Conservation (phyloP, 805 yeast genomes). For the Zygoascus bituminiphila region DNA sequence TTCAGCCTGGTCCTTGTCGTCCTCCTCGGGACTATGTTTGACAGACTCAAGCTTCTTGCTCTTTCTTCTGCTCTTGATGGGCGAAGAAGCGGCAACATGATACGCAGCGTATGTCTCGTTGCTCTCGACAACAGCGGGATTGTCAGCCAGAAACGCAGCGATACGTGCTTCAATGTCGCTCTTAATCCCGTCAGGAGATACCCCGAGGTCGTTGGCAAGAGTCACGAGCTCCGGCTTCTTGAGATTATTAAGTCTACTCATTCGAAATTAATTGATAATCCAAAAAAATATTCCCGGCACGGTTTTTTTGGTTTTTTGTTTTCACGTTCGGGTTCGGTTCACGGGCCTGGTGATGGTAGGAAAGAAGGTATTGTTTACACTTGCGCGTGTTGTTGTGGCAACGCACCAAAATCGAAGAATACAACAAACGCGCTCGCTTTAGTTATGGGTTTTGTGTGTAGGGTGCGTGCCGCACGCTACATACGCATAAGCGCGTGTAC, state of each 20-base stretch:
- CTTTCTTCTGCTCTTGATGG: constrained; percentile 10
- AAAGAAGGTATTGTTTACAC: background rate
- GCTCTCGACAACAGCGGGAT: constrained; percentile 11
- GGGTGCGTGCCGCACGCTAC: too few species aligned
- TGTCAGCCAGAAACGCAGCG: constrained; percentile 13
- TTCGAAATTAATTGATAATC: constrained; percentile 3
- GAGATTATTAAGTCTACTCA: constrained; percentile 29
- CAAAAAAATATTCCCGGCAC: too few species aligned
- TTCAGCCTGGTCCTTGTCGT: background rate
- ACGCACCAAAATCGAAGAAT: too few species aligned
- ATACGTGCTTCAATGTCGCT: constrained; percentile 26
- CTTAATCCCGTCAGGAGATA: constrained; percentile 26
- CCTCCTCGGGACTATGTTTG: constrained; percentile 17
- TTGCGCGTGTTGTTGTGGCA: background rate
- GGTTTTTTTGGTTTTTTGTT: too few species aligned
- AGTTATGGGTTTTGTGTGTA: too few species aligned
- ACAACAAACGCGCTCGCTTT: too few species aligned
- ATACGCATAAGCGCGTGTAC: too few species aligned
- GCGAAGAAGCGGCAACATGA: constrained; percentile 11
- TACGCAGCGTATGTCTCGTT: constrained; percentile 20
- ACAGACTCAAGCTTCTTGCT: constrained; percentile 9
- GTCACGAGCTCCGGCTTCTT: constrained; percentile 33
- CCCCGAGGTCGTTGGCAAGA: constrained; percentile 30
- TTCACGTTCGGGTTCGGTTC: background rate
- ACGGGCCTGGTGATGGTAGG: background rate